These are phyloP conservation scores for Endocalyx cinctus DNA, from an alignment of 2,329 filamentous ascomycete species.

Conservation along the genomic window DNA sequence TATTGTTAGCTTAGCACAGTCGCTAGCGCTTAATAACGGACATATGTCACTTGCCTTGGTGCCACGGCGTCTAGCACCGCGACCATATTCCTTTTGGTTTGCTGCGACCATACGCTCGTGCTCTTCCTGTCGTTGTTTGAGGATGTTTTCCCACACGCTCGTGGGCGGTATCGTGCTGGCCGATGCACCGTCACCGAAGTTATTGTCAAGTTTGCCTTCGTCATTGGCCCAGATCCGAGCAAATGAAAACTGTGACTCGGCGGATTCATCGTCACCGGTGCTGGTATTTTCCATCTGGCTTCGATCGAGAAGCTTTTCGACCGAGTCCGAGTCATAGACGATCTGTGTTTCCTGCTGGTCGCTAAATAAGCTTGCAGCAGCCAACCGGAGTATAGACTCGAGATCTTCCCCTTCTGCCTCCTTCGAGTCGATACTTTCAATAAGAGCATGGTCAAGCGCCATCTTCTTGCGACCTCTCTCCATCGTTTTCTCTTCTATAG, in stretches of 20 bases:
- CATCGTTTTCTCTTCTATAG: slow-evolving; percentile 92
- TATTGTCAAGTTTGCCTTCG: slow-evolving; percentile 60
- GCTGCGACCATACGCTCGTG: slow-evolving; percentile 67
- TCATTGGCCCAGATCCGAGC: slow-evolving; percentile 92
- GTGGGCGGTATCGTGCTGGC: slow-evolving; percentile 48
- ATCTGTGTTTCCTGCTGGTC: slow-evolving; percentile 71
- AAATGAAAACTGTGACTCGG: slow-evolving; percentile 81
- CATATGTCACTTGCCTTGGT: slow-evolving; percentile 35
- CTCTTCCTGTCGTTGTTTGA: slow-evolving; percentile 74
- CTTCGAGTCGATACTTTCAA: slow-evolving; percentile 85
- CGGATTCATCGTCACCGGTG: slow-evolving; percentile 56
- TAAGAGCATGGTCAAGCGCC: slow-evolving; percentile 89
- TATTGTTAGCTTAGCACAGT: too few species aligned
- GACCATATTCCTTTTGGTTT: slow-evolving; percentile 71
- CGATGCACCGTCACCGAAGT: slow-evolving; percentile 44
- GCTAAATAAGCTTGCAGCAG: slow-evolving; percentile 80
- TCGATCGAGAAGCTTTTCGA: slow-evolving; percentile 90
- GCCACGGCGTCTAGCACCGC: slow-evolving; percentile 69
- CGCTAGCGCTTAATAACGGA: too few species aligned
- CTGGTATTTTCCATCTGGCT: slow-evolving; percentile 72
- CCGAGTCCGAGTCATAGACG: slow-evolving; percentile 71
- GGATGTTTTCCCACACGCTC: slow-evolving; percentile 84
- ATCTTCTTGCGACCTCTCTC: slow-evolving; percentile 95
- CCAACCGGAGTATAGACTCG: slow-evolving; percentile 82
- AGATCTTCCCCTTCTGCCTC: slow-evolving; percentile 79